A percentile compares a stretch with the other conserved stretches of the same genome.
phyloP scores from a whole-genome alignment of 2,329 filamentous ascomycete genomes.

The Neurospora sp. region DNA sequence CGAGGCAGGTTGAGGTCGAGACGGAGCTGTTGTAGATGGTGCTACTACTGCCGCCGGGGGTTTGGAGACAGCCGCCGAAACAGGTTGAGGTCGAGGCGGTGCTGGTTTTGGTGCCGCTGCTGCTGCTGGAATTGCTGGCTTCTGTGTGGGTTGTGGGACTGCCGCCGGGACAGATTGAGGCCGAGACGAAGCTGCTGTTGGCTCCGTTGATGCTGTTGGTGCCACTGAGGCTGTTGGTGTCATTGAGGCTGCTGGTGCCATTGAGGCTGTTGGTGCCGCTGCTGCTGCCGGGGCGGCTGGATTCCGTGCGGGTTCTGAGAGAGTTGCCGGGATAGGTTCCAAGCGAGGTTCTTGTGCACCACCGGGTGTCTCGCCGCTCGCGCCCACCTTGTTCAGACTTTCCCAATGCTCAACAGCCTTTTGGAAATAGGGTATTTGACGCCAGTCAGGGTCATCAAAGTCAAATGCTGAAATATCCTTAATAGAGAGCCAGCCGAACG shows the following conservation, averaged over 20 bases:
- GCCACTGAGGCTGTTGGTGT: neutral
- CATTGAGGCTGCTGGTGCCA: neutral
- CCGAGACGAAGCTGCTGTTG: neutral
- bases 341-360: neutral
- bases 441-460: constrained; percentile 11
- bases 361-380: neutral
- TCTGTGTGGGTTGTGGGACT: neutral
- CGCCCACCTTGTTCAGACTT: constrained; percentile 1
- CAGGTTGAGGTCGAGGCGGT: neutral
- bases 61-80: neutral
- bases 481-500: constrained; percentile 18
- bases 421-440: constrained; percentile 10
- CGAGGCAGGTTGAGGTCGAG: neutral
- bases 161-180: neutral
- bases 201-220: neutral
- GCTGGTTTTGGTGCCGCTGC: neutral
- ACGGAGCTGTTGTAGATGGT: neutral
- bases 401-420: constrained; percentile 11
- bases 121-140: neutral
- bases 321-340: neutral
- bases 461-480: constrained; percentile 14
- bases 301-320: neutral
- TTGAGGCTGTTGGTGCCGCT: neutral
- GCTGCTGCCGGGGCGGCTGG: neutral
- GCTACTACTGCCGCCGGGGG: neutral